phyloP scores from a whole-genome alignment of 345 rosid genomes.

The Linum usitatissimum region DNA sequence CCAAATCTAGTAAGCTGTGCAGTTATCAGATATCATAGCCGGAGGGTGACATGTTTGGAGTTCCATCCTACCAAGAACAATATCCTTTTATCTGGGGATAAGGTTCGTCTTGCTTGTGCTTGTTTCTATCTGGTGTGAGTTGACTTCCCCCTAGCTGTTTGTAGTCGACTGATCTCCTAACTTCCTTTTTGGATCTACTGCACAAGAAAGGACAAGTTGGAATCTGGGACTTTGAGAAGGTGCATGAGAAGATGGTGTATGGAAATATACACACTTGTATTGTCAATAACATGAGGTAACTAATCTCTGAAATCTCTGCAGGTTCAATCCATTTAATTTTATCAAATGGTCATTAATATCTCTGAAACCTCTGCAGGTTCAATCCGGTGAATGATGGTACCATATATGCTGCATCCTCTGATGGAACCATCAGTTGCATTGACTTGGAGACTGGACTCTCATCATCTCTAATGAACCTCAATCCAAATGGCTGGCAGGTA shows the following conservation, averaged over 20 bases:
- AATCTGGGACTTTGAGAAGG: conserved; percentile 84
- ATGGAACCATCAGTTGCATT: conserved; percentile 86
- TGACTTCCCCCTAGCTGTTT: not conserved
- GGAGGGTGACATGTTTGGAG: conserved; percentile 89
- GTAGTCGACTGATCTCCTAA: not conserved
- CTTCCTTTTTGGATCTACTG: conserved; percentile 11
- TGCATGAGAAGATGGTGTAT: conserved; percentile 78
- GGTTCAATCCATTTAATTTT: conserved; percentile 41
- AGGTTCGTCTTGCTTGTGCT: conserved; percentile 30
- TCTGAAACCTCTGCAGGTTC: conserved; percentile 36
- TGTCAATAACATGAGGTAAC: conserved; percentile 78
- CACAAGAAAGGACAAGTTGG: conserved; percentile 96
- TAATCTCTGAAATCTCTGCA: conserved; percentile 16
- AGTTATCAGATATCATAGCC: conserved; percentile 83
- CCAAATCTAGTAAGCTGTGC: conserved; percentile 85
- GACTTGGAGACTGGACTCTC: conserved; percentile 89
- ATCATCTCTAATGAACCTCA: conserved; percentile 67
- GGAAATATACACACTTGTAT: conserved; percentile 69
- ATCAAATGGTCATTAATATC: not conserved
- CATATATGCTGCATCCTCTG: conserved; percentile 79
- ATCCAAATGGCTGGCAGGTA: conserved; percentile 97
- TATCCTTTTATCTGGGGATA: conserved; percentile 87
- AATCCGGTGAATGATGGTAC: conserved; percentile 66
- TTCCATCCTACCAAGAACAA: conserved; percentile 83
- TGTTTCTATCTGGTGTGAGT: not conserved